A percentile compares a stretch with the other conserved stretches of the same genome.
phyloP scores from a whole-genome alignment of 306 rosid species.

The Potentilla sterilis region DNA sequence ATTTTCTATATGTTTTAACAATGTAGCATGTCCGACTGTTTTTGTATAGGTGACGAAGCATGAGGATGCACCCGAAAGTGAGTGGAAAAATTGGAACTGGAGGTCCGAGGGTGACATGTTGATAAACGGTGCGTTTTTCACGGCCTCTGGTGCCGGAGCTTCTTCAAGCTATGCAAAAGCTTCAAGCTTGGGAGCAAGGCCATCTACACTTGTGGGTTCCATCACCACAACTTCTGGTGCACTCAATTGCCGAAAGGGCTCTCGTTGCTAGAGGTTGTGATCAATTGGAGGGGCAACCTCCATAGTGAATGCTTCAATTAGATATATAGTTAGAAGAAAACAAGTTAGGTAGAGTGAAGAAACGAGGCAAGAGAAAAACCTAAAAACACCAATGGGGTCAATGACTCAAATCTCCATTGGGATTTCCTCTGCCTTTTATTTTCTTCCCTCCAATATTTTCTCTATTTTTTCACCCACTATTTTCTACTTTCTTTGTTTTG shows the following conservation, averaged over 20 bases:
- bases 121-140: conserved; percentile 89
- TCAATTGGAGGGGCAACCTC: conserved; percentile 23
- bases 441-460: conserved; percentile 31
- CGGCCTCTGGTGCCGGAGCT: conserved; percentile 76
- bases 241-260: conserved; percentile 72
- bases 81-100: conserved; percentile 92
- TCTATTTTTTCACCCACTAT: conserved; percentile 16
- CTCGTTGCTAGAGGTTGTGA: conserved; percentile 63
- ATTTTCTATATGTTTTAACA: background rate
- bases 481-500: conserved; percentile 18
- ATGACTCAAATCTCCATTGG: conserved; percentile 13
- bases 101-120: conserved; percentile 78
- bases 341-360: conserved; percentile 12
- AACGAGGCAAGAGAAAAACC: background rate
- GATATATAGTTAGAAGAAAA: conserved; percentile 12
- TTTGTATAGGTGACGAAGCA: conserved; percentile 78
- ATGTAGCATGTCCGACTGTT: background rate
- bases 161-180: conserved; percentile 92
- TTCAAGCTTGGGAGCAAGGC: conserved; percentile 86
- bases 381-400: background rate
- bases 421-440: conserved; percentile 23
- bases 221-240: conserved; percentile 69
- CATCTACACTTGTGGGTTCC: conserved; percentile 76
- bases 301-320: conserved; percentile 2
- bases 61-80: conserved; percentile 87